Base-by-base conservation (phyloP, 176 grass and related monocot genomes). In the Musa troglodytarum region DNA sequence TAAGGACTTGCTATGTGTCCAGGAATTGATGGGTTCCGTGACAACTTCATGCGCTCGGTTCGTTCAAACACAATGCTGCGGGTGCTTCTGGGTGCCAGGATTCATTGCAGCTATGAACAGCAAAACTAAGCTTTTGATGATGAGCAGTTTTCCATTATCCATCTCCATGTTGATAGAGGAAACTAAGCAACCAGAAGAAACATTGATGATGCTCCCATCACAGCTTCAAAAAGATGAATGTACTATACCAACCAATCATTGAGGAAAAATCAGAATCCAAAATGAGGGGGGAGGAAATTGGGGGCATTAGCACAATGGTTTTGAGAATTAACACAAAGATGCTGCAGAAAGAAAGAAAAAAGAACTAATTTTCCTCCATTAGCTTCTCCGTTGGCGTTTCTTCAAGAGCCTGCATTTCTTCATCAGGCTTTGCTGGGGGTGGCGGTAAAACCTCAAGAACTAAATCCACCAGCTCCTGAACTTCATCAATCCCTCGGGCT, bases 381-480 rank as follows among this genome's bases (percentile, higher is more conserved):
- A 24, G 21, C 9, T 65, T 25, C 22, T 28, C 63, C 29, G 63
- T 13, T 21, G 63, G 63, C 24, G 26, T 23, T 65, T 65, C 21
- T 25, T 65, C 63, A 21, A 23, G 63, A 26, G 28, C 63, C 34
- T 43, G 34, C 34, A 43, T 43, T 43, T 12, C 24, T 23, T 20
- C 80, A 49, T 85, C 83, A 17, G 64, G 70, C 54, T 76, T 83
- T 13, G 65, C 61, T 54, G 74, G 68, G 26, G 82, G 69, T 67
- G 58, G 63, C 50, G 88, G 89, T 2, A 86, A 86, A 65, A 86
- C 67, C 71, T 86, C 86, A 1, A 86, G 76, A 28, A 88, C 78
- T 49, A 88, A 49, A 50, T 83, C 50, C 71, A 88, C 22, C 23
- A 92, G 71, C 19, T 83, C 83, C 4, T 77, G 4, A 58, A 78